Percentiles rank a stretch among this genome's conserved stretches.
phyloP scores from a whole-genome alignment of 306 rosid genomes.

The Glycine tomentella region DNA sequence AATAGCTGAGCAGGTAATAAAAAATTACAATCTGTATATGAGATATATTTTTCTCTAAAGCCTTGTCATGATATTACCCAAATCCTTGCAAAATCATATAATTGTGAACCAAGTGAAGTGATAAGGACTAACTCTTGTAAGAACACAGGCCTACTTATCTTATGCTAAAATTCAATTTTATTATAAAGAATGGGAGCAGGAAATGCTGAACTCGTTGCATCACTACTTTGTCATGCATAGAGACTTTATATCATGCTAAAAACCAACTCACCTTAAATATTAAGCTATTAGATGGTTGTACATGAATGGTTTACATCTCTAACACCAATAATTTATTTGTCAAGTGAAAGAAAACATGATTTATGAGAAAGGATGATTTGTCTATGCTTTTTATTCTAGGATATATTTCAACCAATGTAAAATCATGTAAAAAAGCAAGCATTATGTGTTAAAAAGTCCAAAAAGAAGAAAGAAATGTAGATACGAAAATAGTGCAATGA shows the following conservation, averaged over 20 bases:
- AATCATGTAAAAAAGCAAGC: slow-evolving; percentile 32
- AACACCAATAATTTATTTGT: slow-evolving; percentile 9
- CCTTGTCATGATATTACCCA: too few species aligned
- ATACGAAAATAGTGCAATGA: not conserved
- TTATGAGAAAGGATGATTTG: not conserved
- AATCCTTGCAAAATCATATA: too few species aligned
- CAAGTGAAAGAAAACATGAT: not conserved
- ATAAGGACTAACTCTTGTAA: not conserved
- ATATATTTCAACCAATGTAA: not conserved
- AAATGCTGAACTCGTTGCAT: not conserved
- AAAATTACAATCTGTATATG: not conserved
- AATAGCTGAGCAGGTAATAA: slow-evolving; percentile 77
- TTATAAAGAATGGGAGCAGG: not conserved
- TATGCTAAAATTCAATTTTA: not conserved
- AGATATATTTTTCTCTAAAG: too few species aligned
- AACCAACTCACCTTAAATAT: not conserved
- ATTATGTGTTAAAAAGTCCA: not conserved
- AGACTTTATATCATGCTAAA: slow-evolving; percentile 27
- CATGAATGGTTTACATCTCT: slow-evolving; percentile 14
- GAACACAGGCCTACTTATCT: not conserved
- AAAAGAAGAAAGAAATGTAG: not conserved
- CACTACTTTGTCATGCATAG: not conserved
- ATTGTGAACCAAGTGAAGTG: too few species aligned
- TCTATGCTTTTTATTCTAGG: not conserved
- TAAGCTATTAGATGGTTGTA: not conserved